Evolutionary conservation across 805 yeast genomes (phyloP).

Genomic region (Yarrowia sp.): DNA sequence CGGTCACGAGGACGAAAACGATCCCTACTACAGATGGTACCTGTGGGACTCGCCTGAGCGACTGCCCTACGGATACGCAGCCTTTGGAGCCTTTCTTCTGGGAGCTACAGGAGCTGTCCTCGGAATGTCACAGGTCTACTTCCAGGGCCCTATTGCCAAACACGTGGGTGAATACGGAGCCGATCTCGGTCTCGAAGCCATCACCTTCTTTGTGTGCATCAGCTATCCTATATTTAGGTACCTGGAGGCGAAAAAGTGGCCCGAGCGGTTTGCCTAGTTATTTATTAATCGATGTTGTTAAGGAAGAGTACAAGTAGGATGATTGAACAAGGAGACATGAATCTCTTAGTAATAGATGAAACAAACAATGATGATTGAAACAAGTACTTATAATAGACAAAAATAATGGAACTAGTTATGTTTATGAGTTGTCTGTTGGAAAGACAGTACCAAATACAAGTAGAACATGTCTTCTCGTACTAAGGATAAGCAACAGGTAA

Average conservation of each 20-base stretch:
- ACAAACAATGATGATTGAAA: no score
- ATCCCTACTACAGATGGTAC: constrained; percentile 68
- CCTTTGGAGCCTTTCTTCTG: constrained; percentile 65
- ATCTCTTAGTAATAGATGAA: no score
- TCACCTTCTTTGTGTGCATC: constrained; percentile 58
- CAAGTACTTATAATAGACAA: no score
- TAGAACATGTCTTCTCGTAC: no score
- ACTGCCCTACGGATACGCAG: constrained; percentile 76
- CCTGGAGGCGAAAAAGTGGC: constrained; percentile 59
- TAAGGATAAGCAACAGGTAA: no score
- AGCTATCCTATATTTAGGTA: constrained; percentile 71
- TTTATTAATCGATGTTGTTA: neutral
- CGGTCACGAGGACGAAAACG: constrained; percentile 46
- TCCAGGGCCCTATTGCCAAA: constrained; percentile 76
- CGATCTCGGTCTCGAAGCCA: constrained; percentile 82
- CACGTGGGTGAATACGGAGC: constrained; percentile 72
- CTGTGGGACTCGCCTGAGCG: constrained; percentile 70
- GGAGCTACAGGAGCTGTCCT: constrained; percentile 85
- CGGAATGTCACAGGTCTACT: constrained; percentile 89
- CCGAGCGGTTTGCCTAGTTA: constrained; percentile 17
- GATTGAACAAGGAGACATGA: no score
- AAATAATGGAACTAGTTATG: no score
- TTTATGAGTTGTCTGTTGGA: no score
- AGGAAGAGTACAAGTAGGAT: no score
- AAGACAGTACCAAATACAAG: no score